phyloP scores from a whole-genome alignment of 2,329 filamentous ascomycete genomes.

The Emergomyces orientalis region DNA sequence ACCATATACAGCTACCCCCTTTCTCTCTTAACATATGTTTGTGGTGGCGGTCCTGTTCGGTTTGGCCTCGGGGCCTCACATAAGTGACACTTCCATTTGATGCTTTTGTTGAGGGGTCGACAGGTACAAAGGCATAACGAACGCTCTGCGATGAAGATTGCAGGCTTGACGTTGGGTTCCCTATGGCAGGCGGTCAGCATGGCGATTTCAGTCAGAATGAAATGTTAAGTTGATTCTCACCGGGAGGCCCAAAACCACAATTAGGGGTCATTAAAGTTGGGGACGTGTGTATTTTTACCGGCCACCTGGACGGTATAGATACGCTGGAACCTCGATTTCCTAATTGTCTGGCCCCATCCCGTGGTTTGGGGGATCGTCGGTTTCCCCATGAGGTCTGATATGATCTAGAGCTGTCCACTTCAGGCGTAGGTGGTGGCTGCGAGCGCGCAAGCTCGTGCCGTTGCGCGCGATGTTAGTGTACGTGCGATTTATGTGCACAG shows the following conservation, averaged over 20 bases:
- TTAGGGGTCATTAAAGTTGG: not conserved
- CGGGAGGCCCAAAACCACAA: not conserved
- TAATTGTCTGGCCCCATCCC: not conserved
- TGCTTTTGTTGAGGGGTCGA: not conserved
- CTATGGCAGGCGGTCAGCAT: not conserved
- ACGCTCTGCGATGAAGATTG: not conserved
- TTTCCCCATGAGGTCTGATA: not conserved
- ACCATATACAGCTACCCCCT: slow-evolving; percentile 25
- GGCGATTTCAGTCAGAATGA: not conserved
- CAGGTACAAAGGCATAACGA: not conserved
- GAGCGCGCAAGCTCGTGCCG: not conserved
- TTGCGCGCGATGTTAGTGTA: not conserved
- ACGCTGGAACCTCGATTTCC: not conserved
- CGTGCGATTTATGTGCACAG: not conserved
- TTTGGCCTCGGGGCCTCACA: not conserved
- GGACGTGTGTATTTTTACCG: not conserved
- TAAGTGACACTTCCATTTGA: not conserved
- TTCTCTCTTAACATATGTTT: slow-evolving; percentile 16
- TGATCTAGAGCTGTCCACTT: too few relatives aligned
- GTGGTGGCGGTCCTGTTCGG: slow-evolving; percentile 14
- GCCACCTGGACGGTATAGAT: not conserved
- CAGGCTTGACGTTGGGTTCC: not conserved
- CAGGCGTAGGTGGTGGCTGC: not conserved
- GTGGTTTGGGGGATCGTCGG: not conserved
- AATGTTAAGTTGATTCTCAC: not conserved